Evolutionary conservation across 140 eudicot species (phyloP).

Genomic region (Stevia rebaudiana): DNA sequence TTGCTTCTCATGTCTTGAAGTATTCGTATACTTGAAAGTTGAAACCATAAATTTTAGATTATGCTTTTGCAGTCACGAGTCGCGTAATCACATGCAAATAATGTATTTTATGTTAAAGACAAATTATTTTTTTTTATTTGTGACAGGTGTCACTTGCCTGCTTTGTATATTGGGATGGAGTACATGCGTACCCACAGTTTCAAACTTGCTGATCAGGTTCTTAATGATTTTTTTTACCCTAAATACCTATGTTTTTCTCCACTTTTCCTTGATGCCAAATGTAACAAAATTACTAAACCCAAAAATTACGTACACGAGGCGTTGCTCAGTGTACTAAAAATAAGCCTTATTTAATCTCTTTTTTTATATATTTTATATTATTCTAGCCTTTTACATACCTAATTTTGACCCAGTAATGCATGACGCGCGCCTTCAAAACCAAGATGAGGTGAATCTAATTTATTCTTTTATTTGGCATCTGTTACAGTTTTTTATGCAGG

Average conservation of each 20-base stretch:
- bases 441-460: slow-evolving; percentile 1
- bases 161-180: slow-evolving; percentile 95
- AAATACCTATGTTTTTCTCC: neutral
- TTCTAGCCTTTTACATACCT: too few relatives aligned
- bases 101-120: neutral
- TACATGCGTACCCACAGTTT: slow-evolving; percentile 97
- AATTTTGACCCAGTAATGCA: too few relatives aligned
- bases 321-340: too few relatives aligned
- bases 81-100: neutral
- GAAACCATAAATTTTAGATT: slow-evolving; percentile 2
- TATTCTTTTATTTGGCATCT: slow-evolving; percentile 16
- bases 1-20: neutral
- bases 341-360: too few relatives aligned
- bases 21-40: neutral
- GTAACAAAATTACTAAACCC: neutral
- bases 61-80: neutral
- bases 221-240: neutral
- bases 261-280: neutral
- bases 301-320: neutral
- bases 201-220: slow-evolving; percentile 98
- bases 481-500: slow-evolving; percentile 88
- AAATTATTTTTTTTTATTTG: slow-evolving; percentile 22
- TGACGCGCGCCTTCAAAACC: too few relatives aligned
- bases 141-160: slow-evolving; percentile 90
- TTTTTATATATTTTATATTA: too few relatives aligned